A percentile compares a stretch with the other conserved stretches of the same genome.
Evolutionary conservation across 2,329 filamentous ascomycete species (phyloP).

Genomic region (Ilyonectria sp.): DNA sequence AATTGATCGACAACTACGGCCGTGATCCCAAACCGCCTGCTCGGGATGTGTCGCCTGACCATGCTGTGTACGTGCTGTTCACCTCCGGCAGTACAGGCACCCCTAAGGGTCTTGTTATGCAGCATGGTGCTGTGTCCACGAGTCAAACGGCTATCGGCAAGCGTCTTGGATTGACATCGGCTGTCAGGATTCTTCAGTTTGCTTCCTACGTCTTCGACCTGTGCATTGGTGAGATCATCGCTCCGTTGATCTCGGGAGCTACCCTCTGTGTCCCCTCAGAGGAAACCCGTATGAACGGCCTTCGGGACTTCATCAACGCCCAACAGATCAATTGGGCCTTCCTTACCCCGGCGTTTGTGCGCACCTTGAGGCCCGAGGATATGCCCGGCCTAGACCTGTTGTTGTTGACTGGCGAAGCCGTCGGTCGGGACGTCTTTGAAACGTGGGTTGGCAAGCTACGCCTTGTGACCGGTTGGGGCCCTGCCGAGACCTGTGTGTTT

Average conservation of each 20-base stretch:
- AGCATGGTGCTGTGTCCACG: conserved; percentile 13
- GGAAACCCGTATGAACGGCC: conserved; percentile 4
- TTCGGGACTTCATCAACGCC: conserved; percentile 6
- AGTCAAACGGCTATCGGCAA: conserved; percentile 15
- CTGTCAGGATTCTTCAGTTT: conserved; percentile 15
- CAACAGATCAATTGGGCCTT: conserved; percentile 17
- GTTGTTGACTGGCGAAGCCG: conserved; percentile 29
- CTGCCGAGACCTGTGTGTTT: conserved; percentile 31
- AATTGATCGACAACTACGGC: not conserved
- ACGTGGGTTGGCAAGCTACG: conserved; percentile 27
- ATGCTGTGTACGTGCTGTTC: conserved; percentile 17
- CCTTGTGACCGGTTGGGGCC: conserved; percentile 30
- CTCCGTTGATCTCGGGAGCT: conserved; percentile 8
- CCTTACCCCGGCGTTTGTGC: conserved; percentile 7
- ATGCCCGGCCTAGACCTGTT: conserved; percentile 19
- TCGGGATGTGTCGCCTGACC: not conserved
- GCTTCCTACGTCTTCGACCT: conserved; percentile 18
- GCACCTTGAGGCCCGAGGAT: conserved; percentile 3
- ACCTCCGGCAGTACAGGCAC: conserved; percentile 20
- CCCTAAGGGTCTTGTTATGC: conserved; percentile 30
- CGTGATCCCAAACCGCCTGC: not conserved
- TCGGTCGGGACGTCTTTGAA: conserved; percentile 23
- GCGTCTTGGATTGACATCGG: conserved; percentile 3
- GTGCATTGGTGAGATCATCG: conserved; percentile 15
- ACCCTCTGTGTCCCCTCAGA: conserved; percentile 17